Base-by-base conservation (phyloP, 371 early-diverging fungal species). In the Syncephalastrum sp. region DNA sequence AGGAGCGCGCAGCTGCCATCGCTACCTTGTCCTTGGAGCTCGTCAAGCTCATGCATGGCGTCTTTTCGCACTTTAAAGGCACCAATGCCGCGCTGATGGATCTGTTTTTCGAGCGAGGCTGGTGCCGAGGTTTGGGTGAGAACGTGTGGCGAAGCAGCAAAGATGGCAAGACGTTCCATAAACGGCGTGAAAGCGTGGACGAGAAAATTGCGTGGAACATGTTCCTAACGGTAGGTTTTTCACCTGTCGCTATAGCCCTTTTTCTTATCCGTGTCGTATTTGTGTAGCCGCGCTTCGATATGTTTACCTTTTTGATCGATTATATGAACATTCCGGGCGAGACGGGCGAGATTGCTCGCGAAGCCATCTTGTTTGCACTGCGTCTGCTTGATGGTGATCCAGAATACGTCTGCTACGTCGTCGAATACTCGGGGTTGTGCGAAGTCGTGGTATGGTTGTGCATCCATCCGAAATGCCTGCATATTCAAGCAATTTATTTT, bases 281-380 rank as follows among this genome's bases (percentile, higher is more conserved):
- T 27, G 24, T 41, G 25, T 59, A 77, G 79, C 79, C 79, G 23
- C 69, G 79, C 0, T 79, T 79, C 56, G 79, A 76, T 42, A 79
- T 79, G 79, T 79, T 79, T 54, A 72, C 65, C 5, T 67, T 61
- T 23, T 58, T 79, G 16, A 70, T 79, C 49, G 79, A 79, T 33
- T 79, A 70, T 47, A 75, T 79, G 74, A 75, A 76, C 51, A 72
- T 79, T 24, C 79, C 79, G 10, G 79, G 79, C 14, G 79, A 79
- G 64, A 79, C 79, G 4, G 76, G 79, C 45, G 76, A 79, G 54
- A 79, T 76, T 50, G 79, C 79, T 33, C 54, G 79, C 33, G 79
- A 79, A 41, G 74, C 79, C 4, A 72, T 79, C 6, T 45, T 79
- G 5, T 76, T 79, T 64, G 79, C 79, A 4, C 53, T 79, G 29